Conservation (phyloP, 2,329 filamentous ascomycete species). For the Aspergillus fijiensis region DNA sequence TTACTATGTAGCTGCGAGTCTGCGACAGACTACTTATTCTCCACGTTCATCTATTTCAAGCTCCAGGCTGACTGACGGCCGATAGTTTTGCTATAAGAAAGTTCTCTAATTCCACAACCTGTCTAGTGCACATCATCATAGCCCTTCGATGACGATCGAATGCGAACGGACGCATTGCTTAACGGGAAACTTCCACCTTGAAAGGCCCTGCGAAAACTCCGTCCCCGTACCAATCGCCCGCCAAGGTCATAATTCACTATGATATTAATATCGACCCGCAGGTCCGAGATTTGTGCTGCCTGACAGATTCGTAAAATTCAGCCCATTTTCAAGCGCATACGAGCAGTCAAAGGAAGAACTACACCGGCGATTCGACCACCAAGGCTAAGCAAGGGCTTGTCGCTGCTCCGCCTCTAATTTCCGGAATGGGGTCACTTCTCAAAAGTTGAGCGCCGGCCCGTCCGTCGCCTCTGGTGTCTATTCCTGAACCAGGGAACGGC, state of each 20-base stretch:
- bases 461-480: neutral
- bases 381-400: neutral
- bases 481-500: slow-evolving; percentile 9
- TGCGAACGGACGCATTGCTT: neutral
- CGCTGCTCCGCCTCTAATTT: slow-evolving; percentile 17
- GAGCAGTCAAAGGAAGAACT: neutral
- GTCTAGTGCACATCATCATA: slow-evolving; percentile 7
- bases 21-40: no score
- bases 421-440: slow-evolving; percentile 10
- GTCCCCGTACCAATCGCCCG: neutral
- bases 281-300: neutral
- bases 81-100: no score
- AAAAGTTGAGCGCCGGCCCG: slow-evolving; percentile 12
- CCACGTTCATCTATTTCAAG: no score
- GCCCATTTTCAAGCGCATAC: neutral
- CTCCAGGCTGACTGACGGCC: no score
- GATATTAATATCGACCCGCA: neutral
- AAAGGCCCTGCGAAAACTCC: neutral
- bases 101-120: neutral
- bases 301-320: neutral
- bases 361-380: neutral
- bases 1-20: no score
- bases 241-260: neutral
- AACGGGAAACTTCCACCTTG: neutral
- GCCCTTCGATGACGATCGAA: neutral